phyloP scores from a whole-genome alignment of 2,329 filamentous ascomycete species.

The Leptosphaerulina australis region DNA sequence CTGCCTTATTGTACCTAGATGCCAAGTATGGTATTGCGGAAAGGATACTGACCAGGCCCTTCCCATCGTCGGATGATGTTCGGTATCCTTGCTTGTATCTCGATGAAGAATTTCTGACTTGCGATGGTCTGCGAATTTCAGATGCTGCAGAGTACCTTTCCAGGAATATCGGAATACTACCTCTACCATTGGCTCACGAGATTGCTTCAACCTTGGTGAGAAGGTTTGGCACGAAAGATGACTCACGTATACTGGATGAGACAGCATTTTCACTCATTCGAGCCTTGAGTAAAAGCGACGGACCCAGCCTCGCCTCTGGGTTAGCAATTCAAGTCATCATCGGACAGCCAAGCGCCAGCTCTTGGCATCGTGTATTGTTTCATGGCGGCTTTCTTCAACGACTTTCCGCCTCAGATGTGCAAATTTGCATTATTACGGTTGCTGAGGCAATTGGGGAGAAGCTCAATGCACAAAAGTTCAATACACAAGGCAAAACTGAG shows the following conservation, averaged over 20 bases:
- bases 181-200: conserved; percentile 26
- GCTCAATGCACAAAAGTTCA: conserved; percentile 16
- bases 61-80: conserved; percentile 24
- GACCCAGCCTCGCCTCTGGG: conserved; percentile 37
- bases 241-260: conserved; percentile 24
- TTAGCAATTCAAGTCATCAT: conserved; percentile 39
- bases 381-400: conserved; percentile 39
- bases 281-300: conserved; percentile 37
- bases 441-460: conserved; percentile 37
- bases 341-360: conserved; percentile 47
- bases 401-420: conserved; percentile 40
- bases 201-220: conserved; percentile 23
- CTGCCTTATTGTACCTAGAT: conserved; percentile 44
- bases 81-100: conserved; percentile 47
- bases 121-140: conserved; percentile 9
- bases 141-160: conserved; percentile 12
- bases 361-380: conserved; percentile 51
- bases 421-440: conserved; percentile 37
- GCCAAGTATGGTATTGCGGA: conserved; percentile 21
- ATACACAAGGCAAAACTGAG: conserved; percentile 23
- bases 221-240: conserved; percentile 8
- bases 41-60: conserved; percentile 35
- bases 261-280: conserved; percentile 34
- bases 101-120: conserved; percentile 40
- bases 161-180: conserved; percentile 23